A percentile compares a stretch with the other conserved stretches of the same genome.
Conservation (phyloP, 495 filamentous ascomycete genomes). For the Daldinia vernicosa region DNA sequence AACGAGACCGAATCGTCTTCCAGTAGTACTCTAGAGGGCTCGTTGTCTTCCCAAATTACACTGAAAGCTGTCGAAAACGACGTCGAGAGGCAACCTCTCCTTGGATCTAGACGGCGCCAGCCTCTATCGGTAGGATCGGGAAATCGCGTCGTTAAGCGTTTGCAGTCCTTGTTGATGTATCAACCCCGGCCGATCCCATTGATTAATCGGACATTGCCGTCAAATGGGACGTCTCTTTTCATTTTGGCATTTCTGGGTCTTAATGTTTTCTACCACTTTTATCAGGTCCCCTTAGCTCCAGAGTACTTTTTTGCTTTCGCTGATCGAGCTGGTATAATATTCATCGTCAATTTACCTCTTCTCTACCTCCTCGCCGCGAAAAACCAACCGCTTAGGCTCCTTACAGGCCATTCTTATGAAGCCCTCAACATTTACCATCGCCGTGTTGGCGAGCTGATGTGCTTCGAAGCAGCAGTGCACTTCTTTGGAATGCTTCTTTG, state of each 20-base stretch:
- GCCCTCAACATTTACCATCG: constrained; percentile 70
- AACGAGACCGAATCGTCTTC: constrained; percentile 38
- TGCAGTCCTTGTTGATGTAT: constrained; percentile 55
- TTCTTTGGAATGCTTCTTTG: constrained; percentile 59
- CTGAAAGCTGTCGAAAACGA: constrained; percentile 35
- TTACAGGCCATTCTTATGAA: constrained; percentile 72
- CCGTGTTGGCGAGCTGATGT: constrained; percentile 60
- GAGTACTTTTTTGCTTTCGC: constrained; percentile 63
- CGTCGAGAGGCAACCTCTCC: constrained; percentile 42
- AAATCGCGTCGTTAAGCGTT: constrained; percentile 5
- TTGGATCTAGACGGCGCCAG: constrained; percentile 20
- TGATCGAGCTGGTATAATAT: constrained; percentile 62
- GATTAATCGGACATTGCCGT: constrained; percentile 62
- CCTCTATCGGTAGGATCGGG: constrained; percentile 4
- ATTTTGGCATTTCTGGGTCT: constrained; percentile 59
- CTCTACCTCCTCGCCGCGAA: constrained; percentile 71
- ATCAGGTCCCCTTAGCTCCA: constrained; percentile 54
- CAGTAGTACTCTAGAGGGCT: constrained; percentile 40
- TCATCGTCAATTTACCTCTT: constrained; percentile 67
- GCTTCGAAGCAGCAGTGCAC: constrained; percentile 56
- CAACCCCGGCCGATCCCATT: constrained; percentile 64
- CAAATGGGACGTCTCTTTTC: constrained; percentile 61
- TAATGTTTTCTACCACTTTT: constrained; percentile 65
- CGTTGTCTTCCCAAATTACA: constrained; percentile 28
- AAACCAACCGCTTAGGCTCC: constrained; percentile 65